A percentile compares a stretch with the other conserved stretches of the same genome.
phyloP scores from a whole-genome alignment of 192 early-diverging fungal species.

The Coemansia sp. region DNA sequence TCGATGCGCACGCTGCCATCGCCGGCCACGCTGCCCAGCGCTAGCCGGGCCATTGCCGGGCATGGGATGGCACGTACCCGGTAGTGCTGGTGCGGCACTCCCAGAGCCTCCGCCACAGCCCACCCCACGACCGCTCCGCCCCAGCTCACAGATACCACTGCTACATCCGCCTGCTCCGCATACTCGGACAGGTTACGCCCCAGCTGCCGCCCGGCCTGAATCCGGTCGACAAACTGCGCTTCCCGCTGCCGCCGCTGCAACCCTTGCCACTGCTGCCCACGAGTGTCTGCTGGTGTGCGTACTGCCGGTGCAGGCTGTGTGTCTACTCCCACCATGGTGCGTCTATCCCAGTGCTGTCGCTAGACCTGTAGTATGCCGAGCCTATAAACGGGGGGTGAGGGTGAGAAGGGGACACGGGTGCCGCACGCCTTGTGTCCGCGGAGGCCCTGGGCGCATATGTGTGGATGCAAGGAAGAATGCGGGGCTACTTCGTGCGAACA shows the following conservation, averaged over 20 bases:
- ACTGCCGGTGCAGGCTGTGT: not conserved
- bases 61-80: slow-evolving; percentile 32
- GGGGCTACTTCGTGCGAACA: too few species aligned
- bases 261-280: not conserved
- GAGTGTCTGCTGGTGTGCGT: not conserved
- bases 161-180: slow-evolving; percentile 4
- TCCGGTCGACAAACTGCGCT: slow-evolving; percentile 31
- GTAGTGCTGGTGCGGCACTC: slow-evolving; percentile 38
- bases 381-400: too few species aligned
- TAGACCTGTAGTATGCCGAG: too few species aligned
- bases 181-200: slow-evolving; percentile 32
- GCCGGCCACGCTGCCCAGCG: slow-evolving; percentile 47
- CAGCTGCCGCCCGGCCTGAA: slow-evolving; percentile 38
- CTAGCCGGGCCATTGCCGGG: slow-evolving; percentile 28
- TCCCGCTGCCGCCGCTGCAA: slow-evolving; percentile 5
- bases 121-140: slow-evolving; percentile 45
- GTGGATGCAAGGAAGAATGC: too few species aligned
- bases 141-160: slow-evolving; percentile 42
- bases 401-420: too few species aligned
- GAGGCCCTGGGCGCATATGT: too few species aligned
- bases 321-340: not conserved
- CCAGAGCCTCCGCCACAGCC: slow-evolving; percentile 19
- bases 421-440: too few species aligned
- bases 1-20: slow-evolving; percentile 46
- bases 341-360: too few species aligned